Conservation (phyloP, 202 grass and related monocot genomes). For the Setaria viridis region DNA sequence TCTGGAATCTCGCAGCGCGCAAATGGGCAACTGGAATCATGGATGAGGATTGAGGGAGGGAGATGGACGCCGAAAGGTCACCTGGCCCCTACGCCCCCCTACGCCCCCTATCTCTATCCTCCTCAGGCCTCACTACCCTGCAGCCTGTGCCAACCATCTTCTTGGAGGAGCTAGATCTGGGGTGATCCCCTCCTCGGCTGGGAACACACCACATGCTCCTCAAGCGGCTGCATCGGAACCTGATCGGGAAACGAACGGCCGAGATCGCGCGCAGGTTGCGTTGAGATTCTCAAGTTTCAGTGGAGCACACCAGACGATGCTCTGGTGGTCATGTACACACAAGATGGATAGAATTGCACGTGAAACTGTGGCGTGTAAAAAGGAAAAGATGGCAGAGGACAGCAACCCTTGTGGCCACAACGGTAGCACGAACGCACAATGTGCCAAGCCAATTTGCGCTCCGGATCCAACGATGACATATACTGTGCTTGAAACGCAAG, state of each 20-base stretch:
- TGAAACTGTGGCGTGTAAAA: background rate
- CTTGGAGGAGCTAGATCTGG: slow-evolving; percentile 32
- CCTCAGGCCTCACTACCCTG: background rate
- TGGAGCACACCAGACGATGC: background rate
- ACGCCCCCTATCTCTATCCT: background rate
- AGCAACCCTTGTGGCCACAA: background rate
- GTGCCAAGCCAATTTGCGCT: background rate
- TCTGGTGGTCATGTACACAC: background rate
- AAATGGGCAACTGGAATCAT: background rate
- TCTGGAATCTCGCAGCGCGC: slow-evolving; percentile 41
- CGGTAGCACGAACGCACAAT: too few species aligned
- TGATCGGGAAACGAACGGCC: slow-evolving; percentile 11
- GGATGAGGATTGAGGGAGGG: background rate
- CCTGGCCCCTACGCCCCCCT: background rate
- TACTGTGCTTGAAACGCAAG: background rate
- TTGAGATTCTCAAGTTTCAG: background rate
- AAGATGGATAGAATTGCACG: background rate
- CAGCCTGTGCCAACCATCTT: background rate
- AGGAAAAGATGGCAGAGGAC: background rate
- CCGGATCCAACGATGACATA: background rate
- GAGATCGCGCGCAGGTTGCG: background rate
- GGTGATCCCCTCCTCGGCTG: background rate
- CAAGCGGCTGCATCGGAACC: background rate
- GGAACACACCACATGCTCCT: slow-evolving; percentile 39
- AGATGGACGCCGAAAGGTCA: background rate